Conservation (phyloP, 1,284 basidiomycete species). For the Cryptococcus sp. region DNA sequence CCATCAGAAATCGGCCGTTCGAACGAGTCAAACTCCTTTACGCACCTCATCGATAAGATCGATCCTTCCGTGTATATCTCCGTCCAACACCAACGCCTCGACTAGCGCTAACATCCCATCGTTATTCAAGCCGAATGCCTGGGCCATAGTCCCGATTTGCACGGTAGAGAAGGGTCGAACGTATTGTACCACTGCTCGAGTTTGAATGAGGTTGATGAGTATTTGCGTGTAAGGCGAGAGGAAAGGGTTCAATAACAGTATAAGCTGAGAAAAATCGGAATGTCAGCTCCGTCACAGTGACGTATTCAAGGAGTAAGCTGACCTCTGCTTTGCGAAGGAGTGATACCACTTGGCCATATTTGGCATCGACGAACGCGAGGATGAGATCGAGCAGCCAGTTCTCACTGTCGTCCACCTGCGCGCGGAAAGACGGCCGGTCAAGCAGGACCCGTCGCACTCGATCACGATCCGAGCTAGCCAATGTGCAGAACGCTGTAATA, state of each 20-base stretch:
- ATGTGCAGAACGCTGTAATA: conserved; percentile 34
- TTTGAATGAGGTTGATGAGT: conserved; percentile 34
- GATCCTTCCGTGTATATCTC: conserved; percentile 37
- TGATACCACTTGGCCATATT: conserved; percentile 36
- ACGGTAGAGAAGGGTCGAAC: conserved; percentile 42
- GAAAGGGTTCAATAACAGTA: conserved; percentile 38
- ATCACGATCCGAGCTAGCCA: conserved; percentile 34
- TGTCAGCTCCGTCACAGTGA: not conserved
- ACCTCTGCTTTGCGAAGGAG: conserved; percentile 35
- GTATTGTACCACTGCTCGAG: conserved; percentile 44
- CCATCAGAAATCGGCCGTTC: not conserved
- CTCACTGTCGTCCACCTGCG: conserved; percentile 36
- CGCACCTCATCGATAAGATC: conserved; percentile 45
- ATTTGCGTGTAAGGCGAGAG: conserved; percentile 18
- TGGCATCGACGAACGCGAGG: conserved; percentile 40
- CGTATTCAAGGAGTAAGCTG: no score
- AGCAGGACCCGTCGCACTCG: conserved; percentile 34
- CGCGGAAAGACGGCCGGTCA: conserved; percentile 36
- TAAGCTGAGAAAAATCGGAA: conserved; percentile 16
- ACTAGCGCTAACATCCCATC: conserved; percentile 30
- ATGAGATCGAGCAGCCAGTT: conserved; percentile 42
- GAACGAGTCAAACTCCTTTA: not conserved
- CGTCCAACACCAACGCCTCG: conserved; percentile 30
- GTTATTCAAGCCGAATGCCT: conserved; percentile 32
- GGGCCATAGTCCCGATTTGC: conserved; percentile 37